A percentile compares a stretch with the other conserved stretches of the same genome.
Conservation (phyloP, 345 rosid species). For the Citrus australasica region DNA sequence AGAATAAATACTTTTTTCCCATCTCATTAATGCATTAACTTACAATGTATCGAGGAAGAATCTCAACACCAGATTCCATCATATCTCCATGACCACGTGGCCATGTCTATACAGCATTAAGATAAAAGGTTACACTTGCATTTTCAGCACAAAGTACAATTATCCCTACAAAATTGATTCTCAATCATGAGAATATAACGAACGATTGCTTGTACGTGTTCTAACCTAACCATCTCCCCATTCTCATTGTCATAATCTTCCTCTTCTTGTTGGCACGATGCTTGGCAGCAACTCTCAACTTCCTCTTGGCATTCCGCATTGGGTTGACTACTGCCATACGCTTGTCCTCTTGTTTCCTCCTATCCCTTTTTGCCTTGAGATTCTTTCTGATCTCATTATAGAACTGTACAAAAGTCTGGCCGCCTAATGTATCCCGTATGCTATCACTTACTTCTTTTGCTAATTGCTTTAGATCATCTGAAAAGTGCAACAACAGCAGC, state of each 20-base stretch:
- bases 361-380: constrained; percentile 62
- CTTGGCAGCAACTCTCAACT: constrained; percentile 70
- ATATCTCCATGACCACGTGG: too few species aligned
- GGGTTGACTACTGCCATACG: constrained; percentile 89
- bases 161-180: neutral
- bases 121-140: neutral
- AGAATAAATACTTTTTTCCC: too few species aligned
- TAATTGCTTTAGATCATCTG: constrained; percentile 68
- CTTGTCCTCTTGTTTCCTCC: constrained; percentile 75
- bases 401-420: constrained; percentile 46
- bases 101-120: too few species aligned
- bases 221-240: constrained; percentile 59
- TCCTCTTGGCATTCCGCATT: constrained; percentile 76
- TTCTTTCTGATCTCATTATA: constrained; percentile 62
- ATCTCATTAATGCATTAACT: too few species aligned
- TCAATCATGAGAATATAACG: neutral
- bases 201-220: neutral
- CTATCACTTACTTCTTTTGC: constrained; percentile 68
- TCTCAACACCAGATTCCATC: too few species aligned
- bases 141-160: neutral
- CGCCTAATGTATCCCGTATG: constrained; percentile 51
- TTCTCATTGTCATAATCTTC: constrained; percentile 62
- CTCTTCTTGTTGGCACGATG: constrained; percentile 73
- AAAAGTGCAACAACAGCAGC: neutral
- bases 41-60: too few species aligned